Evolutionary conservation across 208 protist genomes (phyloP).

Genomic region (Leishmania arabica): DNA sequence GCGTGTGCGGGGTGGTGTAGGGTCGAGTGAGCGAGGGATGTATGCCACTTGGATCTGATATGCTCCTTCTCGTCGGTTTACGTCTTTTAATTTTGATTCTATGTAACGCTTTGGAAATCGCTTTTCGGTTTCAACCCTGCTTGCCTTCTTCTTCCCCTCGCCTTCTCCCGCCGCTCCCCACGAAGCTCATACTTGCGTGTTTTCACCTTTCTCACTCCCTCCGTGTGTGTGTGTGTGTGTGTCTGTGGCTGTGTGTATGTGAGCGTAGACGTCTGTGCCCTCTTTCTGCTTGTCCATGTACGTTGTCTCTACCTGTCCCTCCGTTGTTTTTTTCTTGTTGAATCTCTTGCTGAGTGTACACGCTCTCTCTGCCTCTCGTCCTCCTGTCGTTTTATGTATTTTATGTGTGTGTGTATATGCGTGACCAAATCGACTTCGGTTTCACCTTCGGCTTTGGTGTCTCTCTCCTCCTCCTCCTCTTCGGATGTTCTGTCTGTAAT

Average conservation of each 20-base stretch:
- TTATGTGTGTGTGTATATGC: neutral
- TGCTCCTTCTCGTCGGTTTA: neutral
- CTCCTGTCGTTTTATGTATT: neutral
- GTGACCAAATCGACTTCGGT: neutral
- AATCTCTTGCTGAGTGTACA: neutral
- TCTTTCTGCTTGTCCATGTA: neutral
- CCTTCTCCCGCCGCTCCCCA: neutral
- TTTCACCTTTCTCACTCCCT: neutral
- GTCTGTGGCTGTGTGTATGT: neutral
- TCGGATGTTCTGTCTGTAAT: neutral
- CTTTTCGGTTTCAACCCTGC: neutral
- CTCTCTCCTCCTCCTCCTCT: neutral
- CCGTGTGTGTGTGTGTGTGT: neutral
- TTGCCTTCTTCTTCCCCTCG: constrained; percentile 3
- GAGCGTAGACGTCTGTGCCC: neutral
- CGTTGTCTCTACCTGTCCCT: neutral
- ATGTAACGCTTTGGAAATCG: neutral
- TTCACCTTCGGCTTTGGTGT: neutral
- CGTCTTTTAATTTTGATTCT: neutral
- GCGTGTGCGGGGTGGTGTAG: neutral
- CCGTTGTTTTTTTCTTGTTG: neutral
- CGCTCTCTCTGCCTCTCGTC: neutral
- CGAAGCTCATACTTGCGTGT: neutral
- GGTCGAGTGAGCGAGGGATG: neutral
- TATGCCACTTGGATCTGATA: neutral